Conservation (phyloP, 805 yeast species). For the Metschnikowia vanudenii region DNA sequence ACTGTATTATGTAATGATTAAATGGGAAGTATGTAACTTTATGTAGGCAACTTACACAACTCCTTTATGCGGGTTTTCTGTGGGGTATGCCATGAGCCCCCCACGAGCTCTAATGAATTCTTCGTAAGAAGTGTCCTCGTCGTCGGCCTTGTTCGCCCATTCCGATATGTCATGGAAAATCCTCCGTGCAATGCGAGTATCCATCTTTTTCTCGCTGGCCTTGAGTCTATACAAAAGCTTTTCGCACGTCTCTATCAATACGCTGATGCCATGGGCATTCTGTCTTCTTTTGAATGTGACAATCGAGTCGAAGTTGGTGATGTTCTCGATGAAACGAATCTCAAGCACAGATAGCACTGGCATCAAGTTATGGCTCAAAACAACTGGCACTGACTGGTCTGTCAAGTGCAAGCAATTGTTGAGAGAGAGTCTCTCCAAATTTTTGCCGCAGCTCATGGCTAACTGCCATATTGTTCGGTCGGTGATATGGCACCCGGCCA, state of each 20-base stretch:
- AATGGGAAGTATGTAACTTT: too few relatives aligned
- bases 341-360: slow-evolving; percentile 68
- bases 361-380: slow-evolving; percentile 35
- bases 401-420: slow-evolving; percentile 67
- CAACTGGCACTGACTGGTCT: slow-evolving; percentile 55
- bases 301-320: slow-evolving; percentile 61
- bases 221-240: slow-evolving; percentile 56
- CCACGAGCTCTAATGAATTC: slow-evolving; percentile 9
- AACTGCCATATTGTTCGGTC: slow-evolving; percentile 82
- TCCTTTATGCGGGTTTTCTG: too few relatives aligned
- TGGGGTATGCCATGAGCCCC: background rate
- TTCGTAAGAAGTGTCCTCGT: slow-evolving; percentile 33
- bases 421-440: slow-evolving; percentile 64
- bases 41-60: too few relatives aligned
- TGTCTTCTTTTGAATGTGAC: slow-evolving; percentile 65
- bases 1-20: too few relatives aligned
- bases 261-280: slow-evolving; percentile 42
- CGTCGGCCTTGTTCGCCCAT: slow-evolving; percentile 61
- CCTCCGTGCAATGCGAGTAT: slow-evolving; percentile 51
- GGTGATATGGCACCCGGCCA: slow-evolving; percentile 83
- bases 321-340: slow-evolving; percentile 56
- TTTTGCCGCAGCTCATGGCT: slow-evolving; percentile 49
- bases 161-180: slow-evolving; percentile 61
- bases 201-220: slow-evolving; percentile 58
- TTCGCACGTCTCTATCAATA: slow-evolving; percentile 81